phyloP scores from a whole-genome alignment of 192 early-diverging fungal genomes.

The Backusella westeae region DNA sequence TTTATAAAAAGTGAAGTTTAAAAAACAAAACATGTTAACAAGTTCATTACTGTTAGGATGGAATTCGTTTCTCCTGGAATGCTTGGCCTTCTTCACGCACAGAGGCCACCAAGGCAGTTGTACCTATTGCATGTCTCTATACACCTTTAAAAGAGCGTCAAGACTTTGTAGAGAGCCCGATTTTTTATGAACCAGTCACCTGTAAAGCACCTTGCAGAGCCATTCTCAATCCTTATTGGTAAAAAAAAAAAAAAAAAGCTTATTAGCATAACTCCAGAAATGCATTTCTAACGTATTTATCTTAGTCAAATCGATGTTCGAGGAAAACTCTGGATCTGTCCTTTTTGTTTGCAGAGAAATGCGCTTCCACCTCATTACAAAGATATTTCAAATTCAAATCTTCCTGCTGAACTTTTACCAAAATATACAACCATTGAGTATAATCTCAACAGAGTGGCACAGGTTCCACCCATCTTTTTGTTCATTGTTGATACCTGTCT shows the following conservation, averaged over 20 bases:
- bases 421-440: constrained; percentile 98
- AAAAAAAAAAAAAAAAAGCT: constrained; percentile 14
- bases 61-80: constrained; percentile 97
- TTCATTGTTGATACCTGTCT: constrained; percentile 98
- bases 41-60: constrained; percentile 53
- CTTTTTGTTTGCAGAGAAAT: constrained; percentile 97
- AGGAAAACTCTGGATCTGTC: constrained; percentile 96
- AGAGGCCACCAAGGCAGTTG: constrained; percentile 93
- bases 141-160: constrained; percentile 93
- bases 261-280: neutral
- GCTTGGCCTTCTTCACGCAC: constrained; percentile 90
- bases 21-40: neutral
- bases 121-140: constrained; percentile 91
- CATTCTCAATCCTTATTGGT: constrained; percentile 98
- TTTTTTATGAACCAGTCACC: constrained; percentile 96
- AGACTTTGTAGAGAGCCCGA: constrained; percentile 66
- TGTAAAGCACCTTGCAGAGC: constrained; percentile 95
- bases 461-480: constrained; percentile 92
- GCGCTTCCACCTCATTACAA: constrained; percentile 97
- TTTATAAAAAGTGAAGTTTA: too few species aligned
- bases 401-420: constrained; percentile 90
- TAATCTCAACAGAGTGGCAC: constrained; percentile 78
- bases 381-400: constrained; percentile 88
- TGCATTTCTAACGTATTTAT: neutral
- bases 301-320: constrained; percentile 93